phyloP scores from a whole-genome alignment of 495 filamentous ascomycete species.

The Tetracladium marchalianum region DNA sequence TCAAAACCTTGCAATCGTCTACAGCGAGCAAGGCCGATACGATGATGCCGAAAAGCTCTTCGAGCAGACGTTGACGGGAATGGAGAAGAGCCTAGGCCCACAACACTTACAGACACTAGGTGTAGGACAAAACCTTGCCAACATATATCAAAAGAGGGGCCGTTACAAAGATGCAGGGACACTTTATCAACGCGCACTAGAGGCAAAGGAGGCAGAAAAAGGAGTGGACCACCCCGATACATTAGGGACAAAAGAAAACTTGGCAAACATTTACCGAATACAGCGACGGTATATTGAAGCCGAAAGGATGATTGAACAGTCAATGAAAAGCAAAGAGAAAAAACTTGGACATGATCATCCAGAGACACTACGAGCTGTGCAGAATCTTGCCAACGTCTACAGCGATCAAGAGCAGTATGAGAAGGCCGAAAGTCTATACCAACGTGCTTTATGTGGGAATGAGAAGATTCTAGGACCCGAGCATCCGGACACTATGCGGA shows the following conservation, averaged over 20 bases:
- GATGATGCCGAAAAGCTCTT: slow-evolving; percentile 26
- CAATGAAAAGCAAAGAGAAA: slow-evolving; percentile 2
- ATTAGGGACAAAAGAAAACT: slow-evolving; percentile 1
- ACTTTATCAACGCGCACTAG: not conserved
- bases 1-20: slow-evolving; percentile 18
- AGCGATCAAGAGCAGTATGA: slow-evolving; percentile 19
- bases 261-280: slow-evolving; percentile 1
- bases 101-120: too few species aligned
- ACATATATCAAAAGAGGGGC: too few species aligned
- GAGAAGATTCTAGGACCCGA: slow-evolving; percentile 7
- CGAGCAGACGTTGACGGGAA: slow-evolving; percentile 15
- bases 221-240: slow-evolving; percentile 19
- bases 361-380: slow-evolving; percentile 11
- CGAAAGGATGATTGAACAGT: not conserved
- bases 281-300: slow-evolving; percentile 1
- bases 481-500: slow-evolving; percentile 12
- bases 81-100: slow-evolving; percentile 23
- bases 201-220: slow-evolving; percentile 10
- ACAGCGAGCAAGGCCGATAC: slow-evolving; percentile 19
- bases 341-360: not conserved
- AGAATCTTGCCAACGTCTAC: slow-evolving; percentile 17
- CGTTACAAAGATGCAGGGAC: too few species aligned
- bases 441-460: slow-evolving; percentile 6
- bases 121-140: too few species aligned
- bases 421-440: slow-evolving; percentile 24